Base-by-base conservation (phyloP, 164 flowering plant species). In the Taxillus chinensis region DNA sequence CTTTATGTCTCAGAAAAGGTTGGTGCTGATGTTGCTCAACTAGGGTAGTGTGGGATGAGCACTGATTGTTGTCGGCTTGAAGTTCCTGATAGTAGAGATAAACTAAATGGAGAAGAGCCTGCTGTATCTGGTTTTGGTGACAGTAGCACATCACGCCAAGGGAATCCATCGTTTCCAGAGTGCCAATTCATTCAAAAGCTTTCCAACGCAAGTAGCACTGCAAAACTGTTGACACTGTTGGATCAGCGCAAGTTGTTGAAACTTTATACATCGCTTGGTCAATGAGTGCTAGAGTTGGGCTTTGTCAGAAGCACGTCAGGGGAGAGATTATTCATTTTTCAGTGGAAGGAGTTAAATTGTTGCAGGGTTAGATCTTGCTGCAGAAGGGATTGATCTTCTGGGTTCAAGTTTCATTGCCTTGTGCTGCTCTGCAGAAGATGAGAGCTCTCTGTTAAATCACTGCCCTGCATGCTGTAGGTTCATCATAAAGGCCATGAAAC, bases 401-500 rank as follows among this genome's bases (percentile, higher is more conserved):
- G 50, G 5, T 46, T 10, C 12, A 10, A 46, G 8, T 43, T 43
- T 43, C 11, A 3, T 46, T 13, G 11, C 50, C 50, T 46, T 3
- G 3, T n/a, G 17, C 27, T 2, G 55, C 27, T 51, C 15, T 51
- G 27, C 9, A 3, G 55, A 17, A n/a, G 55, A 2, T 3, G 55
- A 49, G 27, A 13, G 52, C 7, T 7, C 52, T 43, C 5, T 43
- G 45, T 43, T 5, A 43, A 43, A n/a, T n/a, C n/a, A n/a, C n/a
- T n/a, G n/a, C 41, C 41, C 40, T 62, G 49, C 50, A 10, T 75
- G 64, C 57, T 78, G 74, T 73, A 93, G 97, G 99, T 93, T 64
- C 88, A 96, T 49, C 97, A 96, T 5, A 93, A 87, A 81, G 97
- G 99, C 64, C 97, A 90, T 78, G 96, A 88, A 75, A 78, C 84